These are phyloP conservation scores for Thecaphora thlaspeos DNA, from an alignment of 1,284 basidiomycete species.

Conservation along the genomic window DNA sequence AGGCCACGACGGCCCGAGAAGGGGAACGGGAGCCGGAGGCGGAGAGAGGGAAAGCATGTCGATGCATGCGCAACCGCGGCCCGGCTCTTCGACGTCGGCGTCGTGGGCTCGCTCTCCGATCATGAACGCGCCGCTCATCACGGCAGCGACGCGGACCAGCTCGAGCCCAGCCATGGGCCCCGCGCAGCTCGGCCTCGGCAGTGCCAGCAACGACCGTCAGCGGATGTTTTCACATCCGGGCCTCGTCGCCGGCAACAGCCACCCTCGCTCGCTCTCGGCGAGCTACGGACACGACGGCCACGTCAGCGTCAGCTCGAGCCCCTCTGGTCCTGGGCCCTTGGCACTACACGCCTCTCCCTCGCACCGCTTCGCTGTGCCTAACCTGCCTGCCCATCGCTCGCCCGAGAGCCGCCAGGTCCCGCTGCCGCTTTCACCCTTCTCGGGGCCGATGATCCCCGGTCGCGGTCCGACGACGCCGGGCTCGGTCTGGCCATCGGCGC, in stretches of 20 bases:
- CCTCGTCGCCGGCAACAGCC: neutral
- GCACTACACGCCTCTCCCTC: constrained; percentile 35
- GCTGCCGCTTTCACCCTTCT: constrained; percentile 20
- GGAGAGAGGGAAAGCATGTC: neutral
- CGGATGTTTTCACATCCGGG: neutral
- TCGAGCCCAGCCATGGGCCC: constrained; percentile 22
- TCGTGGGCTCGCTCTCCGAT: neutral
- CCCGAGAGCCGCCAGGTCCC: constrained; percentile 21
- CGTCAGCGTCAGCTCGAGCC: constrained; percentile 23
- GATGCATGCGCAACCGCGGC: neutral
- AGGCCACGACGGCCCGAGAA: neutral
- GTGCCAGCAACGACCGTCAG: neutral
- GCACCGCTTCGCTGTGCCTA: constrained; percentile 31
- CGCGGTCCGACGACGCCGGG: neutral
- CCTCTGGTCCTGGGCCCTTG: constrained; percentile 10
- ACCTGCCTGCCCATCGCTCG: constrained; percentile 21
- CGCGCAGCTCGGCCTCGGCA: constrained; percentile 6
- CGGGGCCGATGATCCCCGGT: neutral
- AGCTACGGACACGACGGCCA: constrained; percentile 7
- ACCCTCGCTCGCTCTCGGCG: constrained; percentile 15
- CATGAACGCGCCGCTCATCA: neutral
- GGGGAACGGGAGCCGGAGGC: no score
- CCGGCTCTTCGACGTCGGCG: neutral
- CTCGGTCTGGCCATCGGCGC: neutral
- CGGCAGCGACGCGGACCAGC: constrained; percentile 8